Base-by-base conservation (phyloP, 1,139 yeast species). In the Hansenula lynferdii region DNA sequence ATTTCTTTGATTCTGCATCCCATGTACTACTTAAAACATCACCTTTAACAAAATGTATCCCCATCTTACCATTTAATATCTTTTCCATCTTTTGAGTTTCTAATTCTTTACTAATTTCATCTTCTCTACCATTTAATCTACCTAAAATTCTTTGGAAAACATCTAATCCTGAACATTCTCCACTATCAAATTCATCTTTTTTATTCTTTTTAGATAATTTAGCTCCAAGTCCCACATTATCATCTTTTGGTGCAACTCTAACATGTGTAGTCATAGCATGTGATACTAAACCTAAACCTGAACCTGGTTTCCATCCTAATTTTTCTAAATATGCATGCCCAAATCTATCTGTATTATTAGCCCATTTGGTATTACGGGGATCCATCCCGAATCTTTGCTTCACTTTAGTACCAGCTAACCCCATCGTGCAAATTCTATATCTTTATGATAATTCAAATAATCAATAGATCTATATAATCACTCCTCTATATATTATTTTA, bases 351-450 rank as follows among this genome's bases (percentile, higher is more conserved):
- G 85, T 83, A 53, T 92, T 80, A 57, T 89, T 87, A 25, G 97
- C 85, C 99, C 99, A 92, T 49, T 79, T 76, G 5, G 96, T 89
- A 56, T 92, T 92, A 54, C 97, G 70, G 15, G 98, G 99, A 63
- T 92, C 99, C 35, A 72, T 64, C 14, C 97, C 97, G 60, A 90
- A 85, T 54, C 94, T 75, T 54, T 86, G 95, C 55, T 85, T 87
- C 19, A 75, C 78, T 58, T 80, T 84, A 4, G 81, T 73, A 8
- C 89, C 97, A 30, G 97, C 95, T 49, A 92, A 75, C 38, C 98
- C 98, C 57, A 53, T 51, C n/a, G 15, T 6, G 18, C 3, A 8
- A 14, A 15, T 12, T 12, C 33, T 15, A n/a, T n/a, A n/a, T n/a
- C n/a, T n/a, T n/a, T n/a, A n/a, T n/a, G n/a, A n/a, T n/a, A n/a